A percentile compares a stretch with the other conserved stretches of the same genome.
Evolutionary conservation across 345 rosid species (phyloP).

Genomic region (Psidium guajava): DNA sequence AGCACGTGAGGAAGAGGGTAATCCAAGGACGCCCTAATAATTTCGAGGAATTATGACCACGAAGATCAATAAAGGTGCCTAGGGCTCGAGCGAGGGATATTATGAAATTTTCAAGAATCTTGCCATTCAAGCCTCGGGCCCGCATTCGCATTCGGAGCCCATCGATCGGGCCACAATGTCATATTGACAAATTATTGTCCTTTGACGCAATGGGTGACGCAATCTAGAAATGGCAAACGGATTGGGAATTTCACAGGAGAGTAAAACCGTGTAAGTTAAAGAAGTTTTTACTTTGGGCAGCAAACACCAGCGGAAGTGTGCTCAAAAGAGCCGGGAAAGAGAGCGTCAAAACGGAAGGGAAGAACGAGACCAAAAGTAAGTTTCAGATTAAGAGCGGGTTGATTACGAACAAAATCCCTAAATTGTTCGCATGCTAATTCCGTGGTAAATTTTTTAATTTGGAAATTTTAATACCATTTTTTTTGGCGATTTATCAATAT

Average conservation of each 20-base stretch:
- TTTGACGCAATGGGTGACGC: neutral
- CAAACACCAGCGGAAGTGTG: neutral
- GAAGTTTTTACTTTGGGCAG: neutral
- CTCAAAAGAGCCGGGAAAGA: neutral
- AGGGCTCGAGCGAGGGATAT: neutral
- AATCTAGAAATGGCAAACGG: neutral
- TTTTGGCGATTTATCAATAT: neutral
- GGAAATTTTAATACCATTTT: fast-evolving
- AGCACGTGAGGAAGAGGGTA: neutral
- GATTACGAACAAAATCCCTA: neutral
- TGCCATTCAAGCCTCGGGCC: neutral
- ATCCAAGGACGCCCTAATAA: neutral
- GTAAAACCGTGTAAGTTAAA: neutral
- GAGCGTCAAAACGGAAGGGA: neutral
- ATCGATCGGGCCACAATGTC: neutral
- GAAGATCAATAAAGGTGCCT: neutral
- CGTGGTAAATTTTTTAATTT: neutral
- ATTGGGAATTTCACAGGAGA: neutral
- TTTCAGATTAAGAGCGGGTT: neutral
- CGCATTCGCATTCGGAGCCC: neutral
- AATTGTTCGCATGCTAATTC: neutral
- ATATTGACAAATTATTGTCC: neutral
- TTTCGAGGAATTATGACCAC: neutral
- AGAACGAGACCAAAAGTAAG: neutral
- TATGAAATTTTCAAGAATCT: neutral